These are phyloP conservation scores for Shiraia bambusicola DNA, from an alignment of 2,329 filamentous ascomycete genomes.

Conservation along the genomic window DNA sequence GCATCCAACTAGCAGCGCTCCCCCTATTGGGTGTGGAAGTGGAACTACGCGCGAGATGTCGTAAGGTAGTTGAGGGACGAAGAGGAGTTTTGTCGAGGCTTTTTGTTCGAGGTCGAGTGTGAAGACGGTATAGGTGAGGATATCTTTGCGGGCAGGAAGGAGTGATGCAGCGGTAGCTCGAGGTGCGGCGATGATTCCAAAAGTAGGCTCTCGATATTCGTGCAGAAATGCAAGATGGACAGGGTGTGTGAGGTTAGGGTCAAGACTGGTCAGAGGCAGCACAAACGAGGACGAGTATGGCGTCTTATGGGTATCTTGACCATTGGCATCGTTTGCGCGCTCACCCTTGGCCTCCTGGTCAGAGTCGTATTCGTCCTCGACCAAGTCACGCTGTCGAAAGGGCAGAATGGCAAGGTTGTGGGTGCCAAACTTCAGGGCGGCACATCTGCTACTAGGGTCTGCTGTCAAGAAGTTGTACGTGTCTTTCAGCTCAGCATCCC, in stretches of 20 bases:
- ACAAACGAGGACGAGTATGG: constrained; percentile 93
- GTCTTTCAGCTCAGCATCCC: constrained; percentile 72
- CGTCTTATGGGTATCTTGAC: constrained; percentile 51
- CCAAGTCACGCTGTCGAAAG: constrained; percentile 82
- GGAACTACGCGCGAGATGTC: constrained; percentile 83
- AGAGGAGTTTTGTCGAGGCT: constrained; percentile 88
- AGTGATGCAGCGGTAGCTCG: constrained; percentile 72
- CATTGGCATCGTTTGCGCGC: constrained; percentile 41
- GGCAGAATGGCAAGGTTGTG: constrained; percentile 91
- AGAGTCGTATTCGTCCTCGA: constrained; percentile 88
- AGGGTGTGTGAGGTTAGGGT: constrained; percentile 82
- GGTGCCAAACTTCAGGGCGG: constrained; percentile 86
- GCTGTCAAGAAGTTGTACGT: constrained; percentile 81
- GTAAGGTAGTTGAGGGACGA: constrained; percentile 80
- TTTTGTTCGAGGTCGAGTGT: constrained; percentile 91
- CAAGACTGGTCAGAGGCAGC: constrained; percentile 82
- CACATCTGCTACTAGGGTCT: constrained; percentile 90
- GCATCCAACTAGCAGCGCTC: constrained; percentile 78
- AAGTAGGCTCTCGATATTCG: constrained; percentile 96
- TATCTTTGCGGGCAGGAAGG: constrained; percentile 74
- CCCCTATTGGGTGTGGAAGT: constrained; percentile 82
- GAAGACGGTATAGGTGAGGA: constrained; percentile 88
- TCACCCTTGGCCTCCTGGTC: constrained; percentile 50
- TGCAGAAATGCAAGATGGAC: constrained; percentile 90
- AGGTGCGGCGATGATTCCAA: constrained; percentile 86